Conservation (phyloP, 352 stramenopile genomes). For the Blastocystis sp. region DNA sequence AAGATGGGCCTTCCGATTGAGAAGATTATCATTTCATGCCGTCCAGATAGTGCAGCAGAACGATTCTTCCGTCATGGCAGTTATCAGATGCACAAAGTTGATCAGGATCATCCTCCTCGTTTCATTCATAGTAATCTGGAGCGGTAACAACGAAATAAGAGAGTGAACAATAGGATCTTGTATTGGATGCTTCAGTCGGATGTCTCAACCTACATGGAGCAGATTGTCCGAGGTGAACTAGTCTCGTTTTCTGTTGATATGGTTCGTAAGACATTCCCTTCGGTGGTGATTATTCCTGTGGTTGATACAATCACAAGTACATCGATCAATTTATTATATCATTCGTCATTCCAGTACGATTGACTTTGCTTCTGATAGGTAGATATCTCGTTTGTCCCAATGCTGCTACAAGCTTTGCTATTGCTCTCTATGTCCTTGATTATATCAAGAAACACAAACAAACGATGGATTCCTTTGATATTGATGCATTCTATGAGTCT, state of each 20-base stretch:
- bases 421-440: background rate
- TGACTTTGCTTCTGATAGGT: too few relatives aligned
- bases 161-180: background rate
- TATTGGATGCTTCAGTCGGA: background rate
- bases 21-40: background rate
- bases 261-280: background rate
- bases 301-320: background rate
- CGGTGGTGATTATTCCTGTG: background rate
- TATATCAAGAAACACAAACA: background rate
- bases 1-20: background rate
- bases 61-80: background rate
- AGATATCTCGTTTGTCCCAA: conserved; percentile 21
- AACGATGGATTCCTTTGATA: background rate
- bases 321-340: background rate
- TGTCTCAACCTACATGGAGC: background rate
- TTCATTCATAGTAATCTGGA: conserved; percentile 14
- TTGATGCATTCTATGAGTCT: background rate
- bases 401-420: background rate
- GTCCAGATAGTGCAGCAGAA: background rate
- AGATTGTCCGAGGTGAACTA: background rate
- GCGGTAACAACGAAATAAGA: background rate
- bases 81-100: background rate
- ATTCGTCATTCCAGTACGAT: background rate
- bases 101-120: background rate
- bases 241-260: background rate